Percentiles rank a stretch among this genome's conserved stretches.
Conservation (phyloP, 495 filamentous ascomycete species). For the Trichoderma asperelloides region DNA sequence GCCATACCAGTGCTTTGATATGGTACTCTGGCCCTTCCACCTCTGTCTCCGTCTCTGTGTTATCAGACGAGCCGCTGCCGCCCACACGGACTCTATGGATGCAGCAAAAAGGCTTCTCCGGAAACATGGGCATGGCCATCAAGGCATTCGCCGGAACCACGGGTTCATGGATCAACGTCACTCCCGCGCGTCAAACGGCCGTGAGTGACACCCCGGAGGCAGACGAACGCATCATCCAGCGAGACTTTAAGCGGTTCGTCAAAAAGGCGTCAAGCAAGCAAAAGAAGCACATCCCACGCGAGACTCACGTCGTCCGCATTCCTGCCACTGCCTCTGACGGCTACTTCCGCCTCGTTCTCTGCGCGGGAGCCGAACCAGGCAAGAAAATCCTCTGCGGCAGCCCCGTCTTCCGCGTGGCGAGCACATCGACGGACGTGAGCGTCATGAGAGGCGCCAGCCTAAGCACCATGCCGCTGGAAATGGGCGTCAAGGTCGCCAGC, state of each 20-base stretch:
- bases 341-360: conserved; percentile 57
- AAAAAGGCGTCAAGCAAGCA: conserved; percentile 38
- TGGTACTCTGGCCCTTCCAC: conserved; percentile 57
- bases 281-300: conserved; percentile 42
- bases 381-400: conserved; percentile 52
- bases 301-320: conserved; percentile 55
- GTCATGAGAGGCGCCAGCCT: conserved; percentile 56
- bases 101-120: conserved; percentile 57
- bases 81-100: conserved; percentile 53
- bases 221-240: conserved; percentile 57
- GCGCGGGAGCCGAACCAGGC: conserved; percentile 35
- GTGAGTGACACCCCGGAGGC: conserved; percentile 35
- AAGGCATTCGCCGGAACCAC: conserved; percentile 49
- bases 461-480: conserved; percentile 53
- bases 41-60: conserved; percentile 52
- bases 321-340: conserved; percentile 54
- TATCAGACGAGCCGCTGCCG: conserved; percentile 48
- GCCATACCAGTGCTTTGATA: conserved; percentile 53
- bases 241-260: conserved; percentile 51
- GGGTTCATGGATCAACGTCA: conserved; percentile 55
- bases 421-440: conserved; percentile 47
- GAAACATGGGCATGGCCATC: conserved; percentile 58
- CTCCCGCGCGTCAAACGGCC: conserved; percentile 40
- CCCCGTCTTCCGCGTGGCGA: conserved; percentile 56
- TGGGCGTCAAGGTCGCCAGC: conserved; percentile 49